Conservation (phyloP, 2,329 filamentous ascomycete genomes). For the Epichloe gansuensis region DNA sequence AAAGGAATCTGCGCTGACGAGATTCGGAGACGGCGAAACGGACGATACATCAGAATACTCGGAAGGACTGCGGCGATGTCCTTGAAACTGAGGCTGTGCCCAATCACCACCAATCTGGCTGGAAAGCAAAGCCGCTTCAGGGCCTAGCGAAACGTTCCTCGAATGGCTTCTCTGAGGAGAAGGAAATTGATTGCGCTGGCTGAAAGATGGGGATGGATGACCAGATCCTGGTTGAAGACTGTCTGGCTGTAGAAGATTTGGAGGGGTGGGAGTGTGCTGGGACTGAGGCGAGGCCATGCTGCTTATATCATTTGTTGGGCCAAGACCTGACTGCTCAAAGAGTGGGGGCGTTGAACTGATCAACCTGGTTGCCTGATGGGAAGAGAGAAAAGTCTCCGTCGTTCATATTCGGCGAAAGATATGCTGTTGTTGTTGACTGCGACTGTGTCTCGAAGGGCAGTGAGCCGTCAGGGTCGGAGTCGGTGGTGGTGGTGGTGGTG, state of each 20-base stretch:
- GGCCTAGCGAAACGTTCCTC: conserved; percentile 43
- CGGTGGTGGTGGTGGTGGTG: conserved; percentile 19
- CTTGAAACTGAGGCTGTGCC: conserved; percentile 53
- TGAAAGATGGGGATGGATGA: conserved; percentile 46
- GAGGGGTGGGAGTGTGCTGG: conserved; percentile 44
- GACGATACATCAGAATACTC: conserved; percentile 88
- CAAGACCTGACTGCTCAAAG: conserved; percentile 38
- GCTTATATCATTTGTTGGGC: conserved; percentile 33
- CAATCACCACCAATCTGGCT: conserved; percentile 39
- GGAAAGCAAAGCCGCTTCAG: conserved; percentile 43
- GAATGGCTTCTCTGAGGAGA: conserved; percentile 38
- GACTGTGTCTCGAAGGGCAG: conserved; percentile 30
- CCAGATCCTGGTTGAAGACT: conserved; percentile 33
- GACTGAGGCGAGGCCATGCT: conserved; percentile 44
- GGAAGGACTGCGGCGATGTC: conserved; percentile 77
- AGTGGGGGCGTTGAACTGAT: conserved; percentile 49
- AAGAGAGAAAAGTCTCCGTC: conserved; percentile 54
- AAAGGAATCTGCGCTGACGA: conserved; percentile 67
- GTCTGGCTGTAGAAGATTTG: conserved; percentile 41
- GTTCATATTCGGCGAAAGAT: conserved; percentile 39
- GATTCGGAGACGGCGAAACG: conserved; percentile 69
- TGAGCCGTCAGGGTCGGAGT: conserved; percentile 22
- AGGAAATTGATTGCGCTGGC: conserved; percentile 43
- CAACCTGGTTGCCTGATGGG: conserved; percentile 38
- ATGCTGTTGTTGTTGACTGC: conserved; percentile 24